Conservation (phyloP, 345 rosid species). For the Citrus inodora region DNA sequence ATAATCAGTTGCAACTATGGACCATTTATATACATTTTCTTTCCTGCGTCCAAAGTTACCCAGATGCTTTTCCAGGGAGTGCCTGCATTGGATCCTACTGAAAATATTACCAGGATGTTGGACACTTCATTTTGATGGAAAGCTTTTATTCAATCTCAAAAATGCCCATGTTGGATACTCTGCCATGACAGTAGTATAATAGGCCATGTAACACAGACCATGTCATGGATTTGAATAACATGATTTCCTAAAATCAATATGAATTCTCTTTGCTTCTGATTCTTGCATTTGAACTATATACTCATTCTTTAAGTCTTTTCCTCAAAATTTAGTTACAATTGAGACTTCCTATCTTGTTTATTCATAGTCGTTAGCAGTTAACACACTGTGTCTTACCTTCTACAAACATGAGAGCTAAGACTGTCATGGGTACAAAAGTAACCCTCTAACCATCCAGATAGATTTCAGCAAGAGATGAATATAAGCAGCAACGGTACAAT, state of each 20-base stretch:
- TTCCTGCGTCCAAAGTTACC: background rate
- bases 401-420: background rate
- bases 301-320: background rate
- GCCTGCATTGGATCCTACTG: background rate
- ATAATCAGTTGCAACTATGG: background rate
- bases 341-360: background rate
- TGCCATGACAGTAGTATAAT: background rate
- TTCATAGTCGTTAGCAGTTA: background rate
- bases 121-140: background rate
- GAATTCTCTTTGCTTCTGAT: background rate
- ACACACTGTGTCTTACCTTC: background rate
- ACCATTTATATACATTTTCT: background rate
- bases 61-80: background rate
- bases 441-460: background rate
- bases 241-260: background rate
- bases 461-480: background rate
- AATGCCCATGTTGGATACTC: background rate
- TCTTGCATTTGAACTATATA: background rate
- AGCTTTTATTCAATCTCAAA: background rate
- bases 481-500: background rate
- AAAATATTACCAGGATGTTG: background rate
- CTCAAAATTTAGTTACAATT: background rate
- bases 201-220: background rate
- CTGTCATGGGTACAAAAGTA: background rate
- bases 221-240: background rate